Evolutionary conservation across 768 basidiomycete genomes (phyloP).

Genomic region (Macrocybe gigantea): DNA sequence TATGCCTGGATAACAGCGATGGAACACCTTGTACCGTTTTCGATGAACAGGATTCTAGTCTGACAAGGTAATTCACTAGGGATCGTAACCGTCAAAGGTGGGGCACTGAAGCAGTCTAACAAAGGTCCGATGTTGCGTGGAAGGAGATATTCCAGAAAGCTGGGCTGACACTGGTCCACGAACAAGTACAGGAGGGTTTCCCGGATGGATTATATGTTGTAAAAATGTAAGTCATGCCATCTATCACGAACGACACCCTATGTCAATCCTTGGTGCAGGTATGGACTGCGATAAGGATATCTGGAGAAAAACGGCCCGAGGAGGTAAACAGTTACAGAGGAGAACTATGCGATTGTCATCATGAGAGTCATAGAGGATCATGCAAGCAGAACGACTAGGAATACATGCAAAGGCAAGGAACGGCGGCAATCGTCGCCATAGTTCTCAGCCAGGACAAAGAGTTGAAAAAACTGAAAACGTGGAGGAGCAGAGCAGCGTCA

Average conservation of each 20-base stretch:
- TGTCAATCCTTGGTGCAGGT: slow-evolving; percentile 31
- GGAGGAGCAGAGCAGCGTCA: too few relatives aligned
- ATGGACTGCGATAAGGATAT: slow-evolving; percentile 42
- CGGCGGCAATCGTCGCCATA: too few relatives aligned
- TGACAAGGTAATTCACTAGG: slow-evolving; percentile 60
- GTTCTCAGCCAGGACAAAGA: too few relatives aligned
- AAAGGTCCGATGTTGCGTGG: slow-evolving; percentile 82
- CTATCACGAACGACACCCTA: background rate
- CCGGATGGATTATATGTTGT: slow-evolving; percentile 78
- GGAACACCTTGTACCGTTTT: slow-evolving; percentile 52
- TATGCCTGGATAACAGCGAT: slow-evolving; percentile 54
- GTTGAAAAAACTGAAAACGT: too few relatives aligned
- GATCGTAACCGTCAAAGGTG: background rate
- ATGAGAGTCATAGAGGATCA: background rate
- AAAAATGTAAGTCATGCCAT: slow-evolving; percentile 59
- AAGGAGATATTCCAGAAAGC: slow-evolving; percentile 68
- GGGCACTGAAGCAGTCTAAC: slow-evolving; percentile 6
- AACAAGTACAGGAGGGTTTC: slow-evolving; percentile 80
- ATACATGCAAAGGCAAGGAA: too few relatives aligned
- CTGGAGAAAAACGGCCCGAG: too few relatives aligned
- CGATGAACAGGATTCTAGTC: slow-evolving; percentile 84
- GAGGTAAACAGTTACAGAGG: too few relatives aligned
- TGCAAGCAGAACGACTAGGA: background rate
- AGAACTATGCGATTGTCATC: too few relatives aligned
- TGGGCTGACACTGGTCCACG: slow-evolving; percentile 62